Base-by-base conservation (phyloP, 805 yeast genomes). In the Yamadazyma sp. region DNA sequence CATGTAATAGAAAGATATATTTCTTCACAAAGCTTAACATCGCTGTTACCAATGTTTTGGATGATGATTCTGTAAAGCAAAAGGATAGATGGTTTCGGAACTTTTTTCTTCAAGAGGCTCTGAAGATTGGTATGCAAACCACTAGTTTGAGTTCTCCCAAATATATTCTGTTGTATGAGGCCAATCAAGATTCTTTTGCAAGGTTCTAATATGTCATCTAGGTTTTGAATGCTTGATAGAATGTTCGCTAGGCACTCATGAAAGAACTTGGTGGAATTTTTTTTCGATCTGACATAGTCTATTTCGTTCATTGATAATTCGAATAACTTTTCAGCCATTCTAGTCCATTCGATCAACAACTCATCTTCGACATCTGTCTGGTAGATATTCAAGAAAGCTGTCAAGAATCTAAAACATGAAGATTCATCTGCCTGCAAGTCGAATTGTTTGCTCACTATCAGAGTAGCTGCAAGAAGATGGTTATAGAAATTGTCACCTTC, bases 21-120 rank as follows among this genome's bases (percentile, higher is more conserved):
- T 2, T 62, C 55, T 53, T 83, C 87, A 30, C 81, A 60, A 3
- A 63, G 52, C 0, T 49, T 33, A 20, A 70, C 56, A 32, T 71
- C 67, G 31, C 43, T 63, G 36, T 38, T 55, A 33, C 53, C 67
- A 45, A 42, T 59, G 32, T 35, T 59, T 28, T 50, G 52, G 35
- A 59, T 66, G 49, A 48, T 58, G 38, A 50, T 43, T 44, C 19
- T 46, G 49, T 39, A 73, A 28, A 49, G 57, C 35, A 12, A 41
- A 19, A 18, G 41, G 5, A 47, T 42, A 14, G 47, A 53, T 9
- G 37, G 38, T 30, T 37, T 42, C 14, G 22, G 38, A 30, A 9
- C 28, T 26, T 25, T 36, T 9, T 53, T 37, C 32, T 58, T 57
- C 10, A 68, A 36, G 9, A 71, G 47, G 14, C 49, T 45, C 4